Percentiles rank a stretch among this genome's conserved stretches.
phyloP scores from a whole-genome alignment of 495 filamentous ascomycete genomes.

The Aspergillus bridgeri region DNA sequence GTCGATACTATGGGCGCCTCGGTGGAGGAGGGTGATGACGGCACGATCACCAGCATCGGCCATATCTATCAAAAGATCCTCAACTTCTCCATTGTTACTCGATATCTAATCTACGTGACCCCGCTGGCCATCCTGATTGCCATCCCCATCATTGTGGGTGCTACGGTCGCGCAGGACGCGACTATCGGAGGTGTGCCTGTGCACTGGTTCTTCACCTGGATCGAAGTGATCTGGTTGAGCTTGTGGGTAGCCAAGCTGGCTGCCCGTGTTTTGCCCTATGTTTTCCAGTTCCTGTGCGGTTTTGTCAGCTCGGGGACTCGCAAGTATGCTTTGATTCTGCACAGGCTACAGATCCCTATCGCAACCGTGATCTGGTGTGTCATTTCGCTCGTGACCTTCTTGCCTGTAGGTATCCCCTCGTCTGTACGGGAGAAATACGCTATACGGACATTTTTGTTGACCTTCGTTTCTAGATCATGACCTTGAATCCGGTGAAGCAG shows the following conservation, averaged over 20 bases:
- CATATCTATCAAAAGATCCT: conserved; percentile 79
- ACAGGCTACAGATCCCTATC: conserved; percentile 76
- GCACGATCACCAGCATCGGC: conserved; percentile 77
- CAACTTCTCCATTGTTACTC: conserved; percentile 78
- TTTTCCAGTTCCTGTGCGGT: conserved; percentile 86
- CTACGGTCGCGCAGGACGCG: conserved; percentile 48
- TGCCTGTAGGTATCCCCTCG: conserved; percentile 45
- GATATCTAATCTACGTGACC: conserved; percentile 85
- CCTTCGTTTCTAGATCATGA: conserved; percentile 49
- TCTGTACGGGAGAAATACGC: too few species aligned
- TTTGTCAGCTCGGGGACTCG: conserved; percentile 87
- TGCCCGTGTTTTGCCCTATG: conserved; percentile 68
- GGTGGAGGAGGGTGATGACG: conserved; percentile 50
- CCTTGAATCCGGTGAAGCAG: conserved; percentile 38
- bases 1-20: conserved; percentile 47
- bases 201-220: conserved; percentile 82
- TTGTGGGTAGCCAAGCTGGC: conserved; percentile 85
- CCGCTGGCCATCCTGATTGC: conserved; percentile 75
- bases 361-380: conserved; percentile 86
- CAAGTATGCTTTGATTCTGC: conserved; percentile 85
- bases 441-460: neutral
- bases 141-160: conserved; percentile 75
- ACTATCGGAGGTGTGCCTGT: conserved; percentile 64
- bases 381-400: conserved; percentile 74
- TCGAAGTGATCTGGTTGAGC: conserved; percentile 85